Evolutionary conservation across 768 basidiomycete species (phyloP).

Genomic region (Termitomyces titanicus): DNA sequence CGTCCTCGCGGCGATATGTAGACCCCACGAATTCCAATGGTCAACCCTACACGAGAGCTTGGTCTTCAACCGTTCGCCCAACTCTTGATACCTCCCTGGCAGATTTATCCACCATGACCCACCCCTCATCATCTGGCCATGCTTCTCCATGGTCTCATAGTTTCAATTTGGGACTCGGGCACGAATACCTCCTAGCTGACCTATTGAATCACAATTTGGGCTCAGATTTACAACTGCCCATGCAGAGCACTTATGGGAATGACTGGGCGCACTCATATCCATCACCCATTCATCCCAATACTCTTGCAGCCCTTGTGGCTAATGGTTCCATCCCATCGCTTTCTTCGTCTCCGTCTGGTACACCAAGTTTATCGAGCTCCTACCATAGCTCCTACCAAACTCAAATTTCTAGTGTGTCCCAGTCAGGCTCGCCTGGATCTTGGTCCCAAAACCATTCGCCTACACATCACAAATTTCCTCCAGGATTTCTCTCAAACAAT

Average conservation of each 20-base stretch:
- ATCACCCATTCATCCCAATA: slow-evolving; percentile 54
- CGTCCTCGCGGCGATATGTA: slow-evolving; percentile 23
- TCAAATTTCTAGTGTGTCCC: slow-evolving; percentile 16
- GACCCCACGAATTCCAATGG: slow-evolving; percentile 26
- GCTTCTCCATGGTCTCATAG: slow-evolving; percentile 34
- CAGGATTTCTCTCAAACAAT: slow-evolving; percentile 23
- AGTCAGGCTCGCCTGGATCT: slow-evolving; percentile 20
- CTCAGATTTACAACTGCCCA: slow-evolving; percentile 7
- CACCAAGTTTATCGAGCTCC: slow-evolving; percentile 38
- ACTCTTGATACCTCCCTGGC: slow-evolving; percentile 32
- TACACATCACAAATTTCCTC: slow-evolving; percentile 15
- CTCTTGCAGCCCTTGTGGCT: slow-evolving; percentile 60
- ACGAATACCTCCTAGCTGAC: slow-evolving; percentile 15
- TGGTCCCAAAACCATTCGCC: slow-evolving; percentile 27
- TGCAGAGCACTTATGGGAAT: slow-evolving; percentile 23
- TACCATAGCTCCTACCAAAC: slow-evolving; percentile 18
- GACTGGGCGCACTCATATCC: slow-evolving; percentile 61
- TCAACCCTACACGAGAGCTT: slow-evolving; percentile 14
- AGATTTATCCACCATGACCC: slow-evolving; percentile 23
- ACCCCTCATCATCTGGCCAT: slow-evolving; percentile 28
- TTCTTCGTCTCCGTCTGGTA: slow-evolving; percentile 24
- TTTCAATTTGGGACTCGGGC: slow-evolving; percentile 19
- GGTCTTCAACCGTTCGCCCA: slow-evolving; percentile 27
- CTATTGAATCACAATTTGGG: slow-evolving; percentile 11
- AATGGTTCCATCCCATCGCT: slow-evolving; percentile 50